Evolutionary conservation across 2,329 filamentous ascomycete genomes (phyloP), one percentile per base, ranked within the genome.

Genomic region (Boeremia exigua): DNA sequence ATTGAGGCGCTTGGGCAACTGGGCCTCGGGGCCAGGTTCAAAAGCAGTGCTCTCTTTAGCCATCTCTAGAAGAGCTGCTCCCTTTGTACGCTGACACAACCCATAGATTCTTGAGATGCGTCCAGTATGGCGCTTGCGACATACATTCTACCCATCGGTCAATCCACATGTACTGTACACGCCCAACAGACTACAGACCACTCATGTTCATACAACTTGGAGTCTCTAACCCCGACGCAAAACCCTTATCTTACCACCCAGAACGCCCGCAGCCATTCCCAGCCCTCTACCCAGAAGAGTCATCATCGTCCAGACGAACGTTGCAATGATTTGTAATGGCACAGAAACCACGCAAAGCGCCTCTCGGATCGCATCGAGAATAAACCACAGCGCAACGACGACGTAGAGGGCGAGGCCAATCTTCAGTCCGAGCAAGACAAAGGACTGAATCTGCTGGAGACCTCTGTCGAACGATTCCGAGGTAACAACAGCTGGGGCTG

Each of bases 361-460:
- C 33, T 67, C 63, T 10, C 67, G 30, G 3, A 70, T 43, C 0
- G 67, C 70, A 54, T 73, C 67, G 2, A 73, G 62, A 6, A 72
- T 23, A 40, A 64, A 72, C 56, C 70, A 72, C 44, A 71, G n/a
- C 7, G 63, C 68, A 8, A 72, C 50, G 8, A 71, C 47, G 7
- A 47, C 48, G 28, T 73, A 73, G 3, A 72, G 10, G 0, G 64
- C 15, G 3, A 72, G 32, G 11, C 55, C 59, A 3, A 69, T 37
- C 28, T 67, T 69, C 9, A 69, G 14, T 1, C 66, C 8, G 10
- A 70, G 28, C 2, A 54, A 39, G 3, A 47, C 42, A 2, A 69
- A 48, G 2, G 37, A 30, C 34, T 56, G 60, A 12, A 71, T 55
- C 43, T 70, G 68, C 25, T 59, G 58, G 23, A 71, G 60, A 10